Evolutionary conservation across 1,139 yeast species (phyloP), one percentile per base, ranked within the genome.

Genomic region (Taiozyma onychis): DNA sequence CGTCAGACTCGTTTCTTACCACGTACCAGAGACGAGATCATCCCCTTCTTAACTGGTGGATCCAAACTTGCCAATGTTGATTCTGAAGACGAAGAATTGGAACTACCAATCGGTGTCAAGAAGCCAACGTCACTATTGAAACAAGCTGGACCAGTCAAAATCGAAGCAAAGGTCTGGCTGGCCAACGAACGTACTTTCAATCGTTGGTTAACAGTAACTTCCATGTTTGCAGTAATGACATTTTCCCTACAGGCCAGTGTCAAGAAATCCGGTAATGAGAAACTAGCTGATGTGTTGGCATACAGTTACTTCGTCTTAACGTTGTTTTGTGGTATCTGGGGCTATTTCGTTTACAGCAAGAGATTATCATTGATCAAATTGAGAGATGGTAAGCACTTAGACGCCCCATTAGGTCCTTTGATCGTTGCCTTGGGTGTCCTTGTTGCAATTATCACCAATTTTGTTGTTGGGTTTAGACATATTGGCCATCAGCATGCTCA

Each of bases 141-240:
- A 65, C 90, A 90, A 66, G 83, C 93, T 39, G 97, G 97, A 7
- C 95, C 97, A 3, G 80, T 90, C 52, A 90, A 87, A 68, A 90
- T 93, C 51, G 99, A 93, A 72, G 95, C 98, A 35, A 93, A 93
- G 67, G 99, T 93, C 39, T 93, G 99, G 98, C 75, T 93, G 55
- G 99, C 99, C 35, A 93, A 93, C 65, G 99, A 93, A 72, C 86
- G 99, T 69, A 93, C 99, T 3, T 91, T 91, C 71, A 86, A 88
- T 74, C 81, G 95, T 68, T 93, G 99, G 99, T 76, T 93, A 57
- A 93, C 87, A 62, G 93, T 91, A 10, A 87, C 96, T n/a, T 82
- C 95, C 0, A 73, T 93, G 63, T 75, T 93, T 57, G 82, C 96
- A n/a, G 84, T 93, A 0, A 73, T 93, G 62, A 89, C 98, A 0